Conservation (phyloP, 331 rosid species). For the Prunus yedoensis region DNA sequence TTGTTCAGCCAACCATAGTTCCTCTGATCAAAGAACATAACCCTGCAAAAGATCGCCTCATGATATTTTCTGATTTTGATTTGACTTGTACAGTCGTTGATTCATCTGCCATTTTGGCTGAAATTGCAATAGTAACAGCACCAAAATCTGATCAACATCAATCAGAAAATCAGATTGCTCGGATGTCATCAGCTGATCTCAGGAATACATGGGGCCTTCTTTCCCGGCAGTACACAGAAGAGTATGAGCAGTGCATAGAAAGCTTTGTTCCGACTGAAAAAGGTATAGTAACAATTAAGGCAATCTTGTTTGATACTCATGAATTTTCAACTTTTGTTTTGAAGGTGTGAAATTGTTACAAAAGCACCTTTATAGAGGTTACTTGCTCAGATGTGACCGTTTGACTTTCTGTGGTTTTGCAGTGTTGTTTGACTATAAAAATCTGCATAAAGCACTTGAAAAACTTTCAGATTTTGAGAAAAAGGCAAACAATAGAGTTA, state of each 20-base stretch:
- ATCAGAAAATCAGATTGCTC: constrained; percentile 53
- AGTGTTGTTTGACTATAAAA: constrained; percentile 61
- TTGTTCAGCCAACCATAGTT: constrained; percentile 73
- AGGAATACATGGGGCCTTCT: constrained; percentile 75
- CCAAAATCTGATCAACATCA: constrained; percentile 78
- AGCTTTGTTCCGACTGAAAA: constrained; percentile 56
- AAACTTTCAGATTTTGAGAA: constrained; percentile 83
- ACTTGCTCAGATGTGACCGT: background rate
- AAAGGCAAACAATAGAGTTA: constrained; percentile 79
- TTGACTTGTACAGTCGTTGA: constrained; percentile 92
- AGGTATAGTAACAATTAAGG: constrained; percentile 42
- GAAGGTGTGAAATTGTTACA: constrained; percentile 12
- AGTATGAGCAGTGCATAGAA: constrained; percentile 87
- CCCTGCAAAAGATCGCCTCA: constrained; percentile 55
- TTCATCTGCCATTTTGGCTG: constrained; percentile 98
- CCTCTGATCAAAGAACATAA: constrained; percentile 77
- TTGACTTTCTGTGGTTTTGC: constrained; percentile 35
- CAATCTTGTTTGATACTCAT: background rate
- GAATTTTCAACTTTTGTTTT: background rate
- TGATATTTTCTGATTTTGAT: constrained; percentile 92
- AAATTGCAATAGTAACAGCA: constrained; percentile 87
- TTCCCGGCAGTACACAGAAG: constrained; percentile 85
- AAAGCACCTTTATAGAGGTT: constrained; percentile 12
- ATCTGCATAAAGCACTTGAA: constrained; percentile 65
- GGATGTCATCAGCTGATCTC: constrained; percentile 81